Evolutionary conservation across 179 eudicot genomes (phyloP).

Genomic region (Drosera spatulata): DNA sequence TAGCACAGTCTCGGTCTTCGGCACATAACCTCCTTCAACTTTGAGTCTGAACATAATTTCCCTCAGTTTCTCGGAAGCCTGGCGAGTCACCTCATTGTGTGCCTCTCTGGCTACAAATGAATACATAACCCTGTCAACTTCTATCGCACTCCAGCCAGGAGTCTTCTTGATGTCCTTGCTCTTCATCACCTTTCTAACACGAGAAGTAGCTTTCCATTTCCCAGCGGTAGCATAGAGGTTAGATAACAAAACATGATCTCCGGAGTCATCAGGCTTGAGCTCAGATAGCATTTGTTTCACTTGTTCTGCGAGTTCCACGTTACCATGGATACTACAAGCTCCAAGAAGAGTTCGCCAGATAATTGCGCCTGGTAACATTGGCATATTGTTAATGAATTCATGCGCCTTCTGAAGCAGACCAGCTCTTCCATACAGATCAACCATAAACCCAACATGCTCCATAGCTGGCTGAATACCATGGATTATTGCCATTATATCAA

Average conservation of each 20-base stretch:
- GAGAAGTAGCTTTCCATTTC: slow-evolving; percentile 46
- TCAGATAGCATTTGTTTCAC: slow-evolving; percentile 36
- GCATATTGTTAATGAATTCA: slow-evolving; percentile 35
- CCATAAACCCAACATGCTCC: slow-evolving; percentile 75
- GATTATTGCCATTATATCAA: slow-evolving; percentile 30
- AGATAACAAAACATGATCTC: slow-evolving; percentile 47
- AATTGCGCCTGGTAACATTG: slow-evolving; percentile 27
- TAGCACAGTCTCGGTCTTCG: slow-evolving; percentile 41
- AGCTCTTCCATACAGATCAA: slow-evolving; percentile 60
- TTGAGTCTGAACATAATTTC: slow-evolving; percentile 39
- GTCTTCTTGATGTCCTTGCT: slow-evolving; percentile 29
- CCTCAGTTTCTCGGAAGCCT: slow-evolving; percentile 41
- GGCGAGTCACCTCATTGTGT: slow-evolving; percentile 23
- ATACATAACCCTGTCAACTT: slow-evolving; percentile 45
- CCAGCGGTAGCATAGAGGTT: slow-evolving; percentile 52
- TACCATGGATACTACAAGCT: slow-evolving; percentile 50
- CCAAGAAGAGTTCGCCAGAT: slow-evolving; percentile 72
- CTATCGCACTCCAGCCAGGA: slow-evolving; percentile 79
- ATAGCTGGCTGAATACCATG: slow-evolving; percentile 42
- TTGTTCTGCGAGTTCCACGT: slow-evolving; percentile 38
- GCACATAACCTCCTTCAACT: slow-evolving; percentile 53
- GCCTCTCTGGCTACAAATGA: slow-evolving; percentile 50
- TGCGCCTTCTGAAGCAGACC: slow-evolving; percentile 46
- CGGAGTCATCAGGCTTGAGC: slow-evolving; percentile 42
- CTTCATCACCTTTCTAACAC: slow-evolving; percentile 43